Conservation (phyloP, 2,329 filamentous ascomycete genomes). For the Curvularia verruculosa region DNA sequence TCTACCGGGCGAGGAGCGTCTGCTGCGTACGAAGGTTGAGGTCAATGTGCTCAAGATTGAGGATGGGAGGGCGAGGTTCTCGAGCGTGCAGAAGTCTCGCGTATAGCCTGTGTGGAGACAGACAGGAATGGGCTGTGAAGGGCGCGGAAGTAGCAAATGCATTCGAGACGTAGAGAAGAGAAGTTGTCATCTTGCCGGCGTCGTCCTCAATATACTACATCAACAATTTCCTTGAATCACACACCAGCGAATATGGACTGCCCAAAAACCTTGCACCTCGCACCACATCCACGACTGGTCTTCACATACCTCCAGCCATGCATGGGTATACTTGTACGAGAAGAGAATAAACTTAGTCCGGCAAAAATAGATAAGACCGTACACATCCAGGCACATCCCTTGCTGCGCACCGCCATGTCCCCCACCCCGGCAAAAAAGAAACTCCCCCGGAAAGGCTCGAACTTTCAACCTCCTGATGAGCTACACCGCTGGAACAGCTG, state of each 20-base stretch:
- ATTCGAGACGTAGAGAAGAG: neutral
- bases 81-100: neutral
- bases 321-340: no score
- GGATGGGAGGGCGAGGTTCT: neutral
- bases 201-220: neutral
- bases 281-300: no score
- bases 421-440: neutral
- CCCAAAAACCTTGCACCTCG: no score
- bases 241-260: neutral
- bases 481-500: conserved; percentile 40
- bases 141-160: neutral
- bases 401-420: no score
- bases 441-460: conserved; percentile 36
- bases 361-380: neutral
- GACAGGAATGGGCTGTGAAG: neutral
- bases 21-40: neutral
- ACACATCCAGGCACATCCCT: neutral
- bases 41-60: conserved; percentile 1
- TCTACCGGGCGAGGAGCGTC: conserved; percentile 1
- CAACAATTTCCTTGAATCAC: neutral
- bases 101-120: neutral
- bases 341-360: no score
- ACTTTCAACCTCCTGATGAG: conserved; percentile 32
- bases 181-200: neutral
- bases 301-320: no score